A percentile compares a stretch with the other conserved stretches of the same genome.
These are phyloP conservation scores for Tolypocladium amazonense DNA, from an alignment of 2,329 filamentous ascomycete species.

Conservation along the genomic window DNA sequence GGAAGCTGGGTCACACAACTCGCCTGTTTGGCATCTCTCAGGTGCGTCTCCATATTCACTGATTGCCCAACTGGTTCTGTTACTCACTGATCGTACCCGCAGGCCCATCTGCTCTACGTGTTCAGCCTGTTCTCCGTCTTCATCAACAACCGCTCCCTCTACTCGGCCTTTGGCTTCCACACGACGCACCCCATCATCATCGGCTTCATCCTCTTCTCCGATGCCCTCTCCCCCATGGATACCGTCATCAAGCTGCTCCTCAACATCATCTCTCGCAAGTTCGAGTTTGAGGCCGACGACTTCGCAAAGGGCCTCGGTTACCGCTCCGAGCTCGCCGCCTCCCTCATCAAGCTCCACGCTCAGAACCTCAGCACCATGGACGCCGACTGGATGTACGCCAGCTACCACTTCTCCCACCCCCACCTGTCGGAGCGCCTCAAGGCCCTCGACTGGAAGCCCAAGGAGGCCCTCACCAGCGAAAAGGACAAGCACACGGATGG, in stretches of 20 bases:
- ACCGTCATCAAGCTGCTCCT: slow-evolving; percentile 89
- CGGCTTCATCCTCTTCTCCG: slow-evolving; percentile 94
- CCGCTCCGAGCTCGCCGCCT: slow-evolving; percentile 68
- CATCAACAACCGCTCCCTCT: slow-evolving; percentile 88
- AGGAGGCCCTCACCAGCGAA: slow-evolving; percentile 31
- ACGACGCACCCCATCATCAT: slow-evolving; percentile 83
- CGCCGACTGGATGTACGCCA: slow-evolving; percentile 95
- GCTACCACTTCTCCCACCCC: slow-evolving; percentile 97
- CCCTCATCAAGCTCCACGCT: slow-evolving; percentile 93
- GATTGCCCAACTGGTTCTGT: background rate
- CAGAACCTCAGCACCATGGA: slow-evolving; percentile 99
- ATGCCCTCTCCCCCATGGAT: slow-evolving; percentile 90
- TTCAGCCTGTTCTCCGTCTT: slow-evolving; percentile 96
- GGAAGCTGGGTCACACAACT: slow-evolving; percentile 91
- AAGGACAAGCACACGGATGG: slow-evolving; percentile 27
- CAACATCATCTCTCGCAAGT: slow-evolving; percentile 89
- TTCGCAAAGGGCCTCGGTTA: slow-evolving; percentile 84
- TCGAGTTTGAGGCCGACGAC: slow-evolving; percentile 91
- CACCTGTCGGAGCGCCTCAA: slow-evolving; percentile 89
- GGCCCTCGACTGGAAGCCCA: slow-evolving; percentile 77
- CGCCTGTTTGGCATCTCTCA: slow-evolving; percentile 79
- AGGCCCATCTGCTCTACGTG: slow-evolving; percentile 93
- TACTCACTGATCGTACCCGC: slow-evolving; percentile 5
- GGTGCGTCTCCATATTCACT: slow-evolving; percentile 22
- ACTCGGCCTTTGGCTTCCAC: slow-evolving; percentile 82